Conservation (phyloP, 768 basidiomycete genomes). For the Panaeolus cyanescens region DNA sequence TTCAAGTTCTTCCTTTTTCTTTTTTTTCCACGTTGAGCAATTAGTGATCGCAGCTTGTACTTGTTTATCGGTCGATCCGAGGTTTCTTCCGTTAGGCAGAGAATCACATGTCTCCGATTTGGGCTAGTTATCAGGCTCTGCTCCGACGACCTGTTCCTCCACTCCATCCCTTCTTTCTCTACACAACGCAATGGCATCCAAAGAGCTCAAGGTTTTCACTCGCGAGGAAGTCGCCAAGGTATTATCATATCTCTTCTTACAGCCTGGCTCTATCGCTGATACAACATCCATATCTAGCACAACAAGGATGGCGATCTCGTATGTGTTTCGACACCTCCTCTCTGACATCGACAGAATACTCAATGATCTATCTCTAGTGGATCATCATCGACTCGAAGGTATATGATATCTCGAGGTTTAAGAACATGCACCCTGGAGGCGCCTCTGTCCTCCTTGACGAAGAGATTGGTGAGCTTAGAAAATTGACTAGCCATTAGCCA, state of each 20-base stretch:
- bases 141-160: neutral
- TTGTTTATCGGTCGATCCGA: neutral
- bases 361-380: conserved; percentile 52
- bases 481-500: neutral
- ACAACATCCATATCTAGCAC: conserved; percentile 61
- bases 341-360: neutral
- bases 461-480: conserved; percentile 55
- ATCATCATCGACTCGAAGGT: conserved; percentile 80
- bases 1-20: too few species aligned
- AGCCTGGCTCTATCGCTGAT: neutral
- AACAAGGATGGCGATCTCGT: conserved; percentile 85
- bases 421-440: conserved; percentile 84
- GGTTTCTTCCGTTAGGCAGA: neutral
- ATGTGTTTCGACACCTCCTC: conserved; percentile 22
- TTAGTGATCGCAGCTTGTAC: neutral
- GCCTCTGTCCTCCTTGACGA: conserved; percentile 68
- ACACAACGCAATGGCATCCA: conserved; percentile 2
- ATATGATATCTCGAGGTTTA: conserved; percentile 81
- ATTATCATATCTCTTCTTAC: neutral
- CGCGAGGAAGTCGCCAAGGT: conserved; percentile 7
- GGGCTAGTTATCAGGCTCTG: conserved; percentile 1
- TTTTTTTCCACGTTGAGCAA: neutral
- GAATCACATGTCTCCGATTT: conserved; percentile 1
- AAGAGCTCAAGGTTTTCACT: neutral
- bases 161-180: neutral